These are phyloP conservation scores for Phialophora macrospora DNA, from an alignment of 2,329 filamentous ascomycete species.

Conservation along the genomic window DNA sequence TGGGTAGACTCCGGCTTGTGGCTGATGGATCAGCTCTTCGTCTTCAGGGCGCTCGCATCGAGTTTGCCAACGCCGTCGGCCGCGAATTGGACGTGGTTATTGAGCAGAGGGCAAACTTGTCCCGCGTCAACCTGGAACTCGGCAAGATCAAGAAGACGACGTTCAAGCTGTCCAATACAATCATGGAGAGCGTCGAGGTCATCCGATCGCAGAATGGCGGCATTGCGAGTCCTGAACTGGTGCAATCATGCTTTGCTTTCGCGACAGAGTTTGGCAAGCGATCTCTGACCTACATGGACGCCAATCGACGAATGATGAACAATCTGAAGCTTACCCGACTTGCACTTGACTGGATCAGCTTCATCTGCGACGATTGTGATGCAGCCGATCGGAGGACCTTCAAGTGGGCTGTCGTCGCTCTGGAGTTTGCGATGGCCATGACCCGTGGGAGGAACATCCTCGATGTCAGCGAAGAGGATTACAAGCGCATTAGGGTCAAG, in stretches of 20 bases:
- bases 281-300: conserved; percentile 92
- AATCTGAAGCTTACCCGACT: conserved; percentile 93
- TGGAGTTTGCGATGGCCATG: conserved; percentile 98
- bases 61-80: conserved; percentile 77
- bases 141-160: conserved; percentile 95
- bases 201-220: conserved; percentile 84
- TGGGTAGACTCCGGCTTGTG: conserved; percentile 83
- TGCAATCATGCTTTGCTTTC: conserved; percentile 97
- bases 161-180: conserved; percentile 94
- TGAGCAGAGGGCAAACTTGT: conserved; percentile 89
- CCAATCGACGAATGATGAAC: conserved; percentile 94
- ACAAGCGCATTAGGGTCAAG: conserved; percentile 78
- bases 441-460: conserved; percentile 91
- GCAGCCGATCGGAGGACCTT: conserved; percentile 95
- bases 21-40: conserved; percentile 83
- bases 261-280: conserved; percentile 98
- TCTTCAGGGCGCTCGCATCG: conserved; percentile 75
- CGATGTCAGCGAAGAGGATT: conserved; percentile 87
- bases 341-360: conserved; percentile 94
- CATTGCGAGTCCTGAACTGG: conserved; percentile 89
- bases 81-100: conserved; percentile 86
- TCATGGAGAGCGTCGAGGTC: conserved; percentile 97
- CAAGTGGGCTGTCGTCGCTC: conserved; percentile 91
- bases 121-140: conserved; percentile 86
- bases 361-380: conserved; percentile 95